Evolutionary conservation across 106 monocot species (phyloP).

Genomic region (Cymbidium sinense): DNA sequence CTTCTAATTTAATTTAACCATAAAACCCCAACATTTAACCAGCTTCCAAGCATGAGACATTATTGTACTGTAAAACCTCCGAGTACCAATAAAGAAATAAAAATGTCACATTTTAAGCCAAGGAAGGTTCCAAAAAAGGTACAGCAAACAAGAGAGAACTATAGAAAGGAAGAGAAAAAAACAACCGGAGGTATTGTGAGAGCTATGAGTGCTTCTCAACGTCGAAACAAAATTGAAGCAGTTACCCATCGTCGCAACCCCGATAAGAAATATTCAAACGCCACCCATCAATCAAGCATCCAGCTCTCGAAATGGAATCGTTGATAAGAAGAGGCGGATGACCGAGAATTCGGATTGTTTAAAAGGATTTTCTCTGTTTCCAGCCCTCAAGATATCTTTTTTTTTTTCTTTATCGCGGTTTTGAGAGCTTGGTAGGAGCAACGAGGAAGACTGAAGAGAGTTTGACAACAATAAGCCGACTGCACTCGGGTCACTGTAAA

Average conservation of each 20-base stretch:
- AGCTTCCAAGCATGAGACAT: background rate
- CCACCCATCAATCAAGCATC: background rate
- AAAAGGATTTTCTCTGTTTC: background rate
- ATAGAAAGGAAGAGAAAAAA: background rate
- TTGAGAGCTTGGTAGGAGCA: background rate
- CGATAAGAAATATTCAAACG: background rate
- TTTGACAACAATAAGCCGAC: too few species aligned
- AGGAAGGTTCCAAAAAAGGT: background rate
- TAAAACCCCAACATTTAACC: background rate
- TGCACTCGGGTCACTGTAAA: too few species aligned
- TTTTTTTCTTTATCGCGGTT: background rate
- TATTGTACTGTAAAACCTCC: background rate
- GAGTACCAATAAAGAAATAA: slow-evolving; percentile 1
- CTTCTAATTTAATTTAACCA: background rate
- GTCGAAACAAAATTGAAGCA: slow-evolving; percentile 36
- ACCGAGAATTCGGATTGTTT: background rate
- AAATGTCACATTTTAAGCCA: slow-evolving; percentile 1
- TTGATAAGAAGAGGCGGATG: background rate
- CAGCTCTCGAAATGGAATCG: background rate
- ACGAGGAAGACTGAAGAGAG: background rate
- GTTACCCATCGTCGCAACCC: slow-evolving; percentile 50
- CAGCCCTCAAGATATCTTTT: background rate
- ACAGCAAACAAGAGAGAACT: background rate
- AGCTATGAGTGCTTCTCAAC: slow-evolving; percentile 32
- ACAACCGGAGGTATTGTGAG: slow-evolving; percentile 27